phyloP scores from a whole-genome alignment of 345 rosid species.

The Citrus glauca region DNA sequence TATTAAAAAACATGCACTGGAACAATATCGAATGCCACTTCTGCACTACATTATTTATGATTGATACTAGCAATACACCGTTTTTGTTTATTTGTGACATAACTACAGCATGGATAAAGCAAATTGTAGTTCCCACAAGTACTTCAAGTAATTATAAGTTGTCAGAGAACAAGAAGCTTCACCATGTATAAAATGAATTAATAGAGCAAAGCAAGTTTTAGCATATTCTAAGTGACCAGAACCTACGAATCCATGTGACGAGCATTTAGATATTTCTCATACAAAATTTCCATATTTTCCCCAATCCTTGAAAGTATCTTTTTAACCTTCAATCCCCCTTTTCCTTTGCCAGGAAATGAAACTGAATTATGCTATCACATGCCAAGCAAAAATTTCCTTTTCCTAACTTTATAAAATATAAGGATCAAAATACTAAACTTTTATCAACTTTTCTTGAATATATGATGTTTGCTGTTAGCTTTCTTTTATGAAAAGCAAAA shows the following conservation, averaged over 20 bases:
- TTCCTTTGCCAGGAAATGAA: not conserved
- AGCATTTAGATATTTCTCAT: not conserved
- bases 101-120: not conserved
- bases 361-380: not conserved
- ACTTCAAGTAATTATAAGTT: not conserved
- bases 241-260: not conserved
- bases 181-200: not conserved
- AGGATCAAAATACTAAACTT: not conserved
- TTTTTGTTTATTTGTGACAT: not conserved
- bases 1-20: too few species aligned
- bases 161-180: not conserved
- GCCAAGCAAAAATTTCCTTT: not conserved
- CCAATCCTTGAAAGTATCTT: not conserved
- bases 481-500: not conserved
- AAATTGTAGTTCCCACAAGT: not conserved
- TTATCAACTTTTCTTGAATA: not conserved
- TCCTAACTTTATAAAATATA: not conserved
- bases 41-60: too few species aligned
- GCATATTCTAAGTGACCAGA: not conserved
- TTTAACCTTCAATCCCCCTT: not conserved
- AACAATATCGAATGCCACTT: too few species aligned
- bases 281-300: not conserved
- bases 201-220: not conserved
- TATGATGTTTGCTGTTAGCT: not conserved
- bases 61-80: too few species aligned